Percentiles rank a stretch among this genome's conserved stretches.
Conservation (phyloP, 176 grass and related monocot genomes). For the Chloris gayana region DNA sequence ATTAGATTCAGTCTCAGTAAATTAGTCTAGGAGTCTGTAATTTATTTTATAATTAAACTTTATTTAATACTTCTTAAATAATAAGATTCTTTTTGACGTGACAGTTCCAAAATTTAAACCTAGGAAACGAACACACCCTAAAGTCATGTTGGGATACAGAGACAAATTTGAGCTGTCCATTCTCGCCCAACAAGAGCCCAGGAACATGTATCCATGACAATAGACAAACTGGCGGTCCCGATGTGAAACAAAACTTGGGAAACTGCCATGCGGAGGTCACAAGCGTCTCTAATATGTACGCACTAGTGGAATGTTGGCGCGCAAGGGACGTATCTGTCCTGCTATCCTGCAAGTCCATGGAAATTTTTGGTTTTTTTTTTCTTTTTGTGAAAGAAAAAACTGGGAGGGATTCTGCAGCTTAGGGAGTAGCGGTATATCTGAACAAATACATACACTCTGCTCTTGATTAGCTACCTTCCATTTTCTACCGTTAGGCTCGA, state of each 20-base stretch:
- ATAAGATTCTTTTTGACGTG: too few relatives aligned
- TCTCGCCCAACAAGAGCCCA: background rate
- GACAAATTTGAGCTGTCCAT: background rate
- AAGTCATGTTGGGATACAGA: background rate
- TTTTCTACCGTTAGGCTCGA: background rate
- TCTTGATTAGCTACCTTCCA: background rate
- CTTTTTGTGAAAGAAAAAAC: too few relatives aligned
- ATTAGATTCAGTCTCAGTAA: too few relatives aligned
- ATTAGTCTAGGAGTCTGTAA: too few relatives aligned
- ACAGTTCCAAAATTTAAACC: too few relatives aligned
- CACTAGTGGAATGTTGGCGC: background rate
- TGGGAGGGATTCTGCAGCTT: too few relatives aligned
- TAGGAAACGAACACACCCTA: too few relatives aligned
- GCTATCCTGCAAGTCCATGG: too few relatives aligned
- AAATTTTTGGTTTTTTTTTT: too few relatives aligned
- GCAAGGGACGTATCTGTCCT: too few relatives aligned
- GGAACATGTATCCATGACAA: background rate
- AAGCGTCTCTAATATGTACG: background rate
- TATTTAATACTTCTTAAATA: too few relatives aligned
- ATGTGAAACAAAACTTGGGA: constrained; percentile 7
- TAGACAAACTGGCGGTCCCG: constrained; percentile 34
- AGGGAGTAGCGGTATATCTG: background rate
- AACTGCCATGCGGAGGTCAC: constrained; percentile 19
- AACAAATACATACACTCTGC: background rate
- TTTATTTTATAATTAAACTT: too few relatives aligned